Percentiles rank a stretch among this genome's conserved stretches.
These are phyloP conservation scores for Aspergillus leporis DNA, from an alignment of 495 filamentous ascomycete genomes.

Conservation along the genomic window DNA sequence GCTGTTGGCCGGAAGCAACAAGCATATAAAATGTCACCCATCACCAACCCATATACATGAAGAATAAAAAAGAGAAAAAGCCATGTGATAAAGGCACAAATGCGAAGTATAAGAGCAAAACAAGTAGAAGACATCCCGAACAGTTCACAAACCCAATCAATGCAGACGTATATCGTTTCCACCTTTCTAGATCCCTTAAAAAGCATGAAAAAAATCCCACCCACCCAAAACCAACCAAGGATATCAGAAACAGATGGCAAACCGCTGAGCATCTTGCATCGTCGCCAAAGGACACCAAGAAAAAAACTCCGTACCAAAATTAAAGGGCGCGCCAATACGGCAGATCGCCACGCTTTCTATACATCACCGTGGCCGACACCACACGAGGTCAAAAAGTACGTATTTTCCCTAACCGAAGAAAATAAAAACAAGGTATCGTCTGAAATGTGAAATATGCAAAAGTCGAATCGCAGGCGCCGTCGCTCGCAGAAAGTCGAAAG, in stretches of 20 bases:
- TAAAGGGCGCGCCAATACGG: constrained; percentile 40
- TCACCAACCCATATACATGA: constrained; percentile 47
- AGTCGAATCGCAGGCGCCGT: constrained; percentile 48
- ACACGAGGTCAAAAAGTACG: constrained; percentile 29
- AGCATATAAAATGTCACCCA: constrained; percentile 39
- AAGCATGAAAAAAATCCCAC: constrained; percentile 41
- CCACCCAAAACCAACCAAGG: constrained; percentile 37
- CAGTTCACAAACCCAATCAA: constrained; percentile 48
- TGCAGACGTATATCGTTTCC: constrained; percentile 59
- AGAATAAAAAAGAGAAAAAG: constrained; percentile 29
- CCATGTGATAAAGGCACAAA: constrained; percentile 24
- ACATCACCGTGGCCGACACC: constrained; percentile 43
- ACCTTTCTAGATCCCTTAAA: constrained; percentile 51
- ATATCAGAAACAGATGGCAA: constrained; percentile 29
- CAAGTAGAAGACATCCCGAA: constrained; percentile 31
- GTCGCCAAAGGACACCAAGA: constrained; percentile 32
- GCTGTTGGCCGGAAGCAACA: constrained; percentile 38
- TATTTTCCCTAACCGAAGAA: constrained; percentile 43
- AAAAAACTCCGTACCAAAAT: constrained; percentile 41
- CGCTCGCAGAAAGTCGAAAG: constrained; percentile 49
- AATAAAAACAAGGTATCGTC: constrained; percentile 44
- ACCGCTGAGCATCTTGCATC: constrained; percentile 34
- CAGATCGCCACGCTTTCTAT: constrained; percentile 48
- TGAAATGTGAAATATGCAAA: constrained; percentile 36
- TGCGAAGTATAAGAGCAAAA: constrained; percentile 31